These are phyloP conservation scores for Lyophyllum atratum DNA, from an alignment of 768 basidiomycete species.

Conservation along the genomic window DNA sequence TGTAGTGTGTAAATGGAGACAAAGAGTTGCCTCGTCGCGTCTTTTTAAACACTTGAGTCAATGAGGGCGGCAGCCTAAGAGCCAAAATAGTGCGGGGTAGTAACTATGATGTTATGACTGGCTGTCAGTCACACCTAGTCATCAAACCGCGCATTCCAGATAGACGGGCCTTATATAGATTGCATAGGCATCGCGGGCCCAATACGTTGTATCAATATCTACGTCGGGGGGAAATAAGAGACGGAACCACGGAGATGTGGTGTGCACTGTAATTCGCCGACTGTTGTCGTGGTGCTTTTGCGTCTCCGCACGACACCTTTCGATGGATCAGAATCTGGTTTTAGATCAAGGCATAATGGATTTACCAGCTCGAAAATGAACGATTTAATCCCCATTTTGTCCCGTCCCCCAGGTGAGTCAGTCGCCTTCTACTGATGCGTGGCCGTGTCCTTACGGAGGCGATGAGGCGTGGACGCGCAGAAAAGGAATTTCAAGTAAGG, in stretches of 20 bases:
- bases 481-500: background rate
- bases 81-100: background rate
- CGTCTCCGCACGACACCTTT: background rate
- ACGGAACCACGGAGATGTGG: slow-evolving; percentile 1
- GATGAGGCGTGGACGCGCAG: background rate
- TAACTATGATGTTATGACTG: background rate
- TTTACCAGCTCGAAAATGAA: background rate
- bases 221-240: slow-evolving; percentile 3
- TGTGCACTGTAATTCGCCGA: slow-evolving; percentile 4
- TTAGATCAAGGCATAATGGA: no score
- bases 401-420: slow-evolving; percentile 1
- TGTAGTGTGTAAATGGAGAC: background rate
- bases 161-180: slow-evolving; percentile 2
- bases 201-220: background rate
- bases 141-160: slow-evolving; percentile 3
- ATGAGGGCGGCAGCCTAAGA: background rate
- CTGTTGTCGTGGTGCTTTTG: background rate
- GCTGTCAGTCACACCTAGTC: slow-evolving; percentile 14
- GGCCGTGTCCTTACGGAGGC: background rate
- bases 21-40: background rate
- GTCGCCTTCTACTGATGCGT: no score
- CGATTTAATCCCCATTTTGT: background rate
- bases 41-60: slow-evolving; percentile 7
- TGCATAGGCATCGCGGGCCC: no score
- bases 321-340: background rate